Evolutionary conservation across 2,329 filamentous ascomycete species (phyloP).

Genomic region (Fusarium ambrosium): DNA sequence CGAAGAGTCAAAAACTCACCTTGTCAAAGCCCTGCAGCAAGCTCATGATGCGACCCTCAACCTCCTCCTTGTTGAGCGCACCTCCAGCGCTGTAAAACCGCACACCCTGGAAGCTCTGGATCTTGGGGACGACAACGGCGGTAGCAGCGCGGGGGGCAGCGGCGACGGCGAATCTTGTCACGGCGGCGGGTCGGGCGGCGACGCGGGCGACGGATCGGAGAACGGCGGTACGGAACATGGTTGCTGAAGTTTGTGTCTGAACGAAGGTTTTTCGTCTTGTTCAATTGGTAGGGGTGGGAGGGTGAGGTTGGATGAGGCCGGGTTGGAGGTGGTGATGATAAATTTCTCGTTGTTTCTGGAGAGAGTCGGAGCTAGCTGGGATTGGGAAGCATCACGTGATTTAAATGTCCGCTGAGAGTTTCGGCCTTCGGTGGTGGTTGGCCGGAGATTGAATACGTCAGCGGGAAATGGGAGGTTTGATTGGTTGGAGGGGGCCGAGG

Average conservation of each 20-base stretch:
- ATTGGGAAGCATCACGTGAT: slow-evolving; percentile 45
- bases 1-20: slow-evolving; percentile 53
- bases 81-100: slow-evolving; percentile 89
- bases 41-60: slow-evolving; percentile 92
- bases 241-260: slow-evolving; percentile 21
- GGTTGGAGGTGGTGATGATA: slow-evolving; percentile 54
- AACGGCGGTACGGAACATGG: slow-evolving; percentile 91
- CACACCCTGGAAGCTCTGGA: slow-evolving; percentile 75
- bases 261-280: no score
- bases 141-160: slow-evolving; percentile 64
- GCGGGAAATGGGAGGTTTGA: slow-evolving; percentile 14
- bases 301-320: slow-evolving; percentile 26
- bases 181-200: slow-evolving; percentile 66
- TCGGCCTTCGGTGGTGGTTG: neutral
- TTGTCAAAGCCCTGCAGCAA: slow-evolving; percentile 98
- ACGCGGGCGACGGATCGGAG: slow-evolving; percentile 80
- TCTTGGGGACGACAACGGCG: slow-evolving; percentile 71
- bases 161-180: slow-evolving; percentile 72
- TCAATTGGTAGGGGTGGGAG: no score
- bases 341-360: slow-evolving; percentile 59
- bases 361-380: slow-evolving; percentile 49
- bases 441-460: slow-evolving; percentile 30
- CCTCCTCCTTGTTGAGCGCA: slow-evolving; percentile 84
- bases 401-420: neutral
- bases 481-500: slow-evolving; percentile 35